A percentile compares a stretch with the other conserved stretches of the same genome.
These are phyloP conservation scores for Withania somnifera DNA, from an alignment of 305 asterid genomes.

Conservation along the genomic window DNA sequence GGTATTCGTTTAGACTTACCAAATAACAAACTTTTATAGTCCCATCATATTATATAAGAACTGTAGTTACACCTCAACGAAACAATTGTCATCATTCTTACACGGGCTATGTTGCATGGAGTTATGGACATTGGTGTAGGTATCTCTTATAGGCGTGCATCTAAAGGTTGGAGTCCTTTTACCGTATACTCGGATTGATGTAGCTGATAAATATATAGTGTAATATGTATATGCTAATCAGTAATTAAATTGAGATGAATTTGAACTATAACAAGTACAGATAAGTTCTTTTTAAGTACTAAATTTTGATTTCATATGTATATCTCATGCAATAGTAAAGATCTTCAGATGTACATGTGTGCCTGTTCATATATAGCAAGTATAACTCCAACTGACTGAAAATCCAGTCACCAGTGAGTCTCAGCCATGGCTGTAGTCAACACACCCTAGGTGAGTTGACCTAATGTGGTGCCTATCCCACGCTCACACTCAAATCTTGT, in stretches of 20 bases:
- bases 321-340: neutral
- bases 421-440: neutral
- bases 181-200: neutral
- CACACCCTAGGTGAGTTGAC: neutral
- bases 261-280: neutral
- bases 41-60: neutral
- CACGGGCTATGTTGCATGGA: neutral
- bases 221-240: neutral
- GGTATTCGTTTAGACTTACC: neutral
- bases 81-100: neutral
- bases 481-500: neutral
- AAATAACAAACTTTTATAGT: neutral
- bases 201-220: neutral
- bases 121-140: neutral
- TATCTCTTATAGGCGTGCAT: neutral
- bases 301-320: neutral
- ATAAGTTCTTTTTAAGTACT: neutral
- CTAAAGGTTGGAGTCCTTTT: neutral
- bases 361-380: neutral
- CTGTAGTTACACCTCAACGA: neutral
- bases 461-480: neutral
- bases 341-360: neutral
- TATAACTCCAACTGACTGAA: neutral
- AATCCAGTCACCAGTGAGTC: neutral
- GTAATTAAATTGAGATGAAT: neutral